A percentile compares a stretch with the other conserved stretches of the same genome.
phyloP scores from a whole-genome alignment of 371 early-diverging fungal genomes.

The Syncephalastrum racemosum region DNA sequence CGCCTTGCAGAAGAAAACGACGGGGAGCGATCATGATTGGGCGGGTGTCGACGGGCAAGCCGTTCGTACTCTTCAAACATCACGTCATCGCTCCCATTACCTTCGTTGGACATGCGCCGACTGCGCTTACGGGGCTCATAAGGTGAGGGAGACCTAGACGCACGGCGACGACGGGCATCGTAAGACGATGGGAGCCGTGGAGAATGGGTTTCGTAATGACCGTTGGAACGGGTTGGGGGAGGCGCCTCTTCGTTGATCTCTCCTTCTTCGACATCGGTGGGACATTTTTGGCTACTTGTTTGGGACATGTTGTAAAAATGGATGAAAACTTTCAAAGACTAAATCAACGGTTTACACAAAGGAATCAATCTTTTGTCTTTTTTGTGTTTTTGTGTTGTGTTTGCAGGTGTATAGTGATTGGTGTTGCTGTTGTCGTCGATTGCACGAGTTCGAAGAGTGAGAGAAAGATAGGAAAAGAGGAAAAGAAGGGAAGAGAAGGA shows the following conservation, averaged over 20 bases:
- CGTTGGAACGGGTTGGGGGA: neutral
- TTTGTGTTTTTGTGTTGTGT: too few species aligned
- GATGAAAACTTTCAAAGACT: too few species aligned
- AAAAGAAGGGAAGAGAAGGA: too few species aligned
- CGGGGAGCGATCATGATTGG: constrained; percentile 11
- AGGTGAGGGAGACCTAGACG: neutral
- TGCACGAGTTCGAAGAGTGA: too few species aligned
- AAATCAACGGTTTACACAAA: too few species aligned
- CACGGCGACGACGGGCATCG: neutral
- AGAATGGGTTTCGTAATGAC: neutral
- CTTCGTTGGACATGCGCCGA: constrained; percentile 6
- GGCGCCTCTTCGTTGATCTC: constrained; percentile 23
- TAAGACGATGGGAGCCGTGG: neutral
- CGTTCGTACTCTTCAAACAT: constrained; percentile 47
- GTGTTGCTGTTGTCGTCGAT: too few species aligned
- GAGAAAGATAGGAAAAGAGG: too few species aligned
- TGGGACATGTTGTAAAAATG: too few species aligned
- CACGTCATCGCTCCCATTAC: constrained; percentile 26
- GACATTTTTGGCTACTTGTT: neutral
- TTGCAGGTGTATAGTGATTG: too few species aligned
- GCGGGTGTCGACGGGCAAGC: constrained; percentile 19
- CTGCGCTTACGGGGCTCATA: constrained; percentile 12
- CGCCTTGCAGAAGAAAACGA: constrained; percentile 5
- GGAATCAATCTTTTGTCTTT: too few species aligned
- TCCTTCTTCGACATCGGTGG: constrained; percentile 30